Base-by-base conservation (phyloP, 306 rosid genomes). In the Fragaria ananassa region DNA sequence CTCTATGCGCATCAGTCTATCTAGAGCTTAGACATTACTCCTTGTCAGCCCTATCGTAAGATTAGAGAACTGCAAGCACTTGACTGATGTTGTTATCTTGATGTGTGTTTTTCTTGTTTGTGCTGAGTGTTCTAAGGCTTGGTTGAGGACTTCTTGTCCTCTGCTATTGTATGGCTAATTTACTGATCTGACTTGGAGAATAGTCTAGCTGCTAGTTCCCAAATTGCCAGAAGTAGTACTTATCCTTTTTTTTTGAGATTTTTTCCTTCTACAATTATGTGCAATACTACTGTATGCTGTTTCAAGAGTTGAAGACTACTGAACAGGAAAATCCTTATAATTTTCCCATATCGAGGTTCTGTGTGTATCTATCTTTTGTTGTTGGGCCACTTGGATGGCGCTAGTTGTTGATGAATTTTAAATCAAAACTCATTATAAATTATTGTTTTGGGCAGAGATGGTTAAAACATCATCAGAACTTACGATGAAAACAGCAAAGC, bases 381-480 rank as follows among this genome's bases (percentile, higher is more conserved):
- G 47, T 60, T 75, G 58, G 58, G 25, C 2, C 23, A 70, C 42
- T 64, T 74, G 66, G 44, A 19, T 31, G 42, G 70, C 53, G 66
- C 46, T 53, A 10, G 18, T 25, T 31, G 69, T 72, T 31, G 65
- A 61, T 23, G 31, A 54, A 74, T 60, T 29, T 34, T 2, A 7
- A 65, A 73, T 62, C 10, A 34, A 57, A 72, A 83, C 60, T 68
- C 64, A 56, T 37, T 74, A 23, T 62, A 34, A 54, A 44, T 61
- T 76, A 46, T 79, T 83, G 71, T 76, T 80, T 78, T 61, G 37
- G 68, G 49, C 77, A 93, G 97, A 91, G 80, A 57, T 94, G 77
- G 68, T 84, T 83, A 54, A 81, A 71, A 80, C 87, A 15, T 94
- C 89, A 53, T 80, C 90, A 29, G 91, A 90, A 81, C 90, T 94